A percentile compares a stretch with the other conserved stretches of the same genome.
Evolutionary conservation across 116 monocot genomes (phyloP).

Genomic region (Cymodocea nodosa): DNA sequence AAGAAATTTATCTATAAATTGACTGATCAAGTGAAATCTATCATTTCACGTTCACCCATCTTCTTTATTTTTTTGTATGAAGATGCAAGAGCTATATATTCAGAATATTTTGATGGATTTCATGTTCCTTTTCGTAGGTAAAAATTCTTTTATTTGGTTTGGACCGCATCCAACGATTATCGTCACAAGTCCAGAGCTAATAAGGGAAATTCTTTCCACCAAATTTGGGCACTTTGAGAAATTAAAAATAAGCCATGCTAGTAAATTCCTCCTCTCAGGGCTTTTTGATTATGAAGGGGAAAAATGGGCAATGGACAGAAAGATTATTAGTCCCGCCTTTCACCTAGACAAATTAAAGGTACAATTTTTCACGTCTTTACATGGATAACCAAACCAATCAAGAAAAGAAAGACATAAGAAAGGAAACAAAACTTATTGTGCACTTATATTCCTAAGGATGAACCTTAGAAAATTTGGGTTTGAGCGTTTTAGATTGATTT

Average conservation of each 20-base stretch:
- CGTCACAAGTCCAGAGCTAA: conserved; percentile 31
- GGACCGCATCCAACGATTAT: conserved; percentile 32
- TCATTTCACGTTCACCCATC: too few species aligned
- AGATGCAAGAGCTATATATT: too few species aligned
- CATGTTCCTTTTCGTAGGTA: conserved; percentile 5
- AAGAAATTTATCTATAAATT: too few species aligned
- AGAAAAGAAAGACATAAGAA: too few species aligned
- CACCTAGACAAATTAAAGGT: conserved; percentile 43
- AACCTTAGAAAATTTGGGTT: too few species aligned
- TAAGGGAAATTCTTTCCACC: conserved; percentile 35
- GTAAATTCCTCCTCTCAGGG: conserved; percentile 7
- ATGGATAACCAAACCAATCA: not conserved
- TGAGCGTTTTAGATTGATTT: not conserved
- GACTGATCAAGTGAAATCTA: too few species aligned
- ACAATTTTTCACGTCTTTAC: not conserved
- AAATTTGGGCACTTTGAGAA: conserved; percentile 44
- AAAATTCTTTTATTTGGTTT: conserved; percentile 32
- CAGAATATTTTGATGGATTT: too few species aligned
- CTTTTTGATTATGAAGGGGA: conserved; percentile 22
- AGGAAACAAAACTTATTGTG: too few species aligned
- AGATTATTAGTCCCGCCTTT: conserved; percentile 42
- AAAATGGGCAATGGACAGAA: conserved; percentile 35
- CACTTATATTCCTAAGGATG: too few species aligned
- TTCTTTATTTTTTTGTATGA: too few species aligned
- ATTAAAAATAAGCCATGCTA: not conserved